Evolutionary conservation across 768 basidiomycete genomes (phyloP), one percentile per base, ranked within the genome.

Genomic region (Mrakia gelida): DNA sequence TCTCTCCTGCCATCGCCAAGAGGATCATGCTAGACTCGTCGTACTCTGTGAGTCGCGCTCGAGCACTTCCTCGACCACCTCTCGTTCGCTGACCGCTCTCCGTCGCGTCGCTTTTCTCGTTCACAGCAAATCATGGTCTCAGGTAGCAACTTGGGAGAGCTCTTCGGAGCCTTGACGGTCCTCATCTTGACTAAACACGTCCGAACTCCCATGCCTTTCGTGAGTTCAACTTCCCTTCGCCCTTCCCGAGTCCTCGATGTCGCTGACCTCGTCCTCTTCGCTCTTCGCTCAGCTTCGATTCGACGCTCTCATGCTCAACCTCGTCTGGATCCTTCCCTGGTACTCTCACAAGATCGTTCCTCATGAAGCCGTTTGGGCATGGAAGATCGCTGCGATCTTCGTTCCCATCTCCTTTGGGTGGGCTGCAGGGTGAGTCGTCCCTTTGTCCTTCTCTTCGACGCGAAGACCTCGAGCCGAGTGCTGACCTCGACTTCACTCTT

Each of bases 91-190:
- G 38, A 38, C 8, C 38, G 38, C 8, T 38, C 38, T 8, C 8
- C 38, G 38, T 45, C 11, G 1, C 9, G 45, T 11, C 15, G 45
- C 45, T 45, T 10, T 2, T 6, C 11, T 45, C 45, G 5, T 45
- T 10, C 11, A 45, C 45, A 45, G 45, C 82, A 83, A 75, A 82
- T 82, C 80, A 82, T 83, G 45, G 81, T 81, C 71, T 80, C 81
- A 21, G 83, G 83, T 8, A 80, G 79, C 72, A 83, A 83, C 80
- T 79, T 81, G 61, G 82, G 81, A 72, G 80, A 82, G 75, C 79
- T 83, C 16, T 75, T 83, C 61, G 82, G 82, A 9, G 82, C 82
- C 59, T 18, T 70, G 9, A 26, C 77, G 16, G 82, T 82, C 65
- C 79, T 83, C 52, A 9, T 82, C n/a, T 74, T 82, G n/a, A 73